Evolutionary conservation across 805 yeast genomes (phyloP).

Genomic region (Candida glaebosa): DNA sequence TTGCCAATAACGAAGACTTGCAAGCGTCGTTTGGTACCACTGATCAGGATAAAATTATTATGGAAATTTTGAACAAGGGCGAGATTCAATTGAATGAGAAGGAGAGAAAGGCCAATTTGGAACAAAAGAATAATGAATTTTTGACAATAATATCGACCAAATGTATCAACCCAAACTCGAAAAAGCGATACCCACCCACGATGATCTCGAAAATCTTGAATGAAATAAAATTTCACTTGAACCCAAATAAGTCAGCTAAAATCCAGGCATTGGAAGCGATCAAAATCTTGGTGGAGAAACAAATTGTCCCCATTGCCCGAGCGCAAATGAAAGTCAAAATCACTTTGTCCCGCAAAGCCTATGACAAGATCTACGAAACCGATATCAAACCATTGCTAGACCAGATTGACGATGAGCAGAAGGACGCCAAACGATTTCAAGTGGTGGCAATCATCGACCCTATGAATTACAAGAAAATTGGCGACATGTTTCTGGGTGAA

Average conservation of each 20-base stretch:
- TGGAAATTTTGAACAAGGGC: constrained; percentile 83
- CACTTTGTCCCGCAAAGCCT: constrained; percentile 52
- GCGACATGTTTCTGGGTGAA: constrained; percentile 47
- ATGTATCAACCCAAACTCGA: constrained; percentile 86
- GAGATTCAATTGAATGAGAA: constrained; percentile 93
- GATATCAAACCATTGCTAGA: constrained; percentile 34
- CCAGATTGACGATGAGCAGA: constrained; percentile 38
- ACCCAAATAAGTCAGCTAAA: constrained; percentile 73
- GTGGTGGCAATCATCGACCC: constrained; percentile 77
- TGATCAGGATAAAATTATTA: constrained; percentile 68
- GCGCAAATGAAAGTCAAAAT: constrained; percentile 88
- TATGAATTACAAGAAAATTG: constrained; percentile 69
- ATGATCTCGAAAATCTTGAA: constrained; percentile 85
- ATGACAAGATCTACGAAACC: constrained; percentile 33
- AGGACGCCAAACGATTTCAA: constrained; percentile 46
- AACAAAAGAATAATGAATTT: constrained; percentile 76
- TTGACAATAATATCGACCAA: constrained; percentile 80
- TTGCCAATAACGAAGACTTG: constrained; percentile 84
- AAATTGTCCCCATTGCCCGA: constrained; percentile 87
- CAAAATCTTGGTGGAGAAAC: constrained; percentile 67
- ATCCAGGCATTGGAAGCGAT: constrained; percentile 91
- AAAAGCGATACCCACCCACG: constrained; percentile 89
- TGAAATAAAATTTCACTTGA: constrained; percentile 75
- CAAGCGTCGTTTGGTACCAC: constrained; percentile 70
- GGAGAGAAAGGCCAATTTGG: constrained; percentile 75